Base-by-base conservation (phyloP, 495 filamentous ascomycete genomes). In the Hypoxylon trugodes region DNA sequence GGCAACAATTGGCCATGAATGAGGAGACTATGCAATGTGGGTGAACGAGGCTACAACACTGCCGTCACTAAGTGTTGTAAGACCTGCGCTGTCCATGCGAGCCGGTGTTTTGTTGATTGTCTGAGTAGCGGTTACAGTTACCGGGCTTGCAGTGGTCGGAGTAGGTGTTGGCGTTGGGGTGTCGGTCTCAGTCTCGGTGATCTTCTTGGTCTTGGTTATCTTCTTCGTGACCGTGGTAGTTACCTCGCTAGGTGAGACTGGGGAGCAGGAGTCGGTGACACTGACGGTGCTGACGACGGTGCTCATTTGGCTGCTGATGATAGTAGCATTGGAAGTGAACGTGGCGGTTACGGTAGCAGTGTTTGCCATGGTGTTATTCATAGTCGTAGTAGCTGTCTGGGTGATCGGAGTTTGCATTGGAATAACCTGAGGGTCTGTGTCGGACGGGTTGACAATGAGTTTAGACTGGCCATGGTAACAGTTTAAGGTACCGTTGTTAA, bases 161-260 rank as follows among this genome's bases (percentile, higher is more conserved):
- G n/a, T n/a, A n/a, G n/a, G n/a, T n/a, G 56, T 46, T 16, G n/a
- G n/a, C n/a, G 16, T 16, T 8, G 33, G 18, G 21, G 49, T 19
- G 8, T 13, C 4, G 2, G 48, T 37, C 6, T 12, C n/a, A n/a
- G 19, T 26, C 18, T 1, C 8, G 1, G 46, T 53, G 6, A 46
- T 16, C 47, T 53, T 35, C 18, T 13, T 51, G 9, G 16, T 52
- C 43, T 49, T 49, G 0, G 33, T n/a, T n/a, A n/a, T n/a, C n/a
- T n/a, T 40, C 24, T 40, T 58, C 15, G n/a, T 37, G 15, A 8
- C 22, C 13, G 18, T 45, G 19, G 2, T 46, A 10, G 8, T 55
- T 25, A 43, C 40, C 35, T 43, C n/a, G n/a, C n/a, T n/a, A n/a
- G n/a, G n/a, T n/a, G n/a, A n/a, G n/a, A n/a, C n/a, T n/a, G n/a